These are phyloP conservation scores for Cyphellophora europaea DNA, from an alignment of 2,329 filamentous ascomycete genomes.

Conservation along the genomic window DNA sequence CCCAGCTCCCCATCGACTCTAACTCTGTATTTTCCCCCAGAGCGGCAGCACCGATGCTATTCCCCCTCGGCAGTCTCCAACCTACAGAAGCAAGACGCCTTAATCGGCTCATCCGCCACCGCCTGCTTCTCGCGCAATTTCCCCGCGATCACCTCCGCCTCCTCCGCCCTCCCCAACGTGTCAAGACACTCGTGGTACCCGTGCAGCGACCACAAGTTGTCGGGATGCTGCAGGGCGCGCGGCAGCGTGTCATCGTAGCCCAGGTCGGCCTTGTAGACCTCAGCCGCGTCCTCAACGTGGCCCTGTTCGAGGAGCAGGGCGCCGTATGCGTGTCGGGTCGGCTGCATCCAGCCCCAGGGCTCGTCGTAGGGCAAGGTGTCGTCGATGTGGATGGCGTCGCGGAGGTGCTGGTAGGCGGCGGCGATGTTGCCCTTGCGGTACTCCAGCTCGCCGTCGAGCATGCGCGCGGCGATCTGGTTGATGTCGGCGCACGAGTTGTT, in stretches of 20 bases:
- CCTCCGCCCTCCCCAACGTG: slow-evolving; percentile 40
- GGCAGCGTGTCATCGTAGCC: slow-evolving; percentile 50
- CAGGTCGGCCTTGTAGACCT: slow-evolving; percentile 52
- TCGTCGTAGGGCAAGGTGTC: slow-evolving; percentile 61
- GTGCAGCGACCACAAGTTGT: slow-evolving; percentile 68
- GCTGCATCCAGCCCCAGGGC: slow-evolving; percentile 75
- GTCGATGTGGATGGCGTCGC: slow-evolving; percentile 49
- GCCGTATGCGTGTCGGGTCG: slow-evolving; percentile 60
- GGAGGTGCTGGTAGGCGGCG: slow-evolving; percentile 50
- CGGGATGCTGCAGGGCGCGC: slow-evolving; percentile 56
- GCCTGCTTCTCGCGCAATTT: slow-evolving; percentile 45
- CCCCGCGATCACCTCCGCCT: slow-evolving; percentile 38
- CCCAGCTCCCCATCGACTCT: no score
- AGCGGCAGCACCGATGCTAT: no score
- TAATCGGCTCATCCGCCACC: slow-evolving; percentile 51
- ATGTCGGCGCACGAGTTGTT: slow-evolving; percentile 59
- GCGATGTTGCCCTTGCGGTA: slow-evolving; percentile 55
- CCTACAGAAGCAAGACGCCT: slow-evolving; percentile 50
- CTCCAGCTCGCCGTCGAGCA: slow-evolving; percentile 65
- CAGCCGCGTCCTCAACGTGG: slow-evolving; percentile 44
- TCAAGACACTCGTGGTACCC: slow-evolving; percentile 62
- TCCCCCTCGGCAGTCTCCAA: slow-evolving; percentile 7
- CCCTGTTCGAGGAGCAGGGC: slow-evolving; percentile 61
- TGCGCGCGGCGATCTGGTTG: slow-evolving; percentile 50
- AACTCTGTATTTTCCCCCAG: no score